Conservation (phyloP, 2,329 filamentous ascomycete species). For the Ceratocystis smalleyi region DNA sequence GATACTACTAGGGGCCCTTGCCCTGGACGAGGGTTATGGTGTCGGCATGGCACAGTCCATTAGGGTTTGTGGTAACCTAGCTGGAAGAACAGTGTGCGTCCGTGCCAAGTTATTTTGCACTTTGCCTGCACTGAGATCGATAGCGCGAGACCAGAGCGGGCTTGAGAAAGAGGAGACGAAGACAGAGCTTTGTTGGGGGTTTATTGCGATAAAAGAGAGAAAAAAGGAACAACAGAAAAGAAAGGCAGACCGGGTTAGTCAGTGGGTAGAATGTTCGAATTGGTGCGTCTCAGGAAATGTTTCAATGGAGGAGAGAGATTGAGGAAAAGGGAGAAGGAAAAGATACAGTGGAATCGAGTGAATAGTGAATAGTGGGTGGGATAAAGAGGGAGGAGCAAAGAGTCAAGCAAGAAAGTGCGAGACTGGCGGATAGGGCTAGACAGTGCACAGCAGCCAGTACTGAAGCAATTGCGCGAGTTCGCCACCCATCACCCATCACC, state of each 20-base stretch:
- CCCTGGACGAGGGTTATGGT: background rate
- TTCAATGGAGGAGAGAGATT: background rate
- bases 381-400: background rate
- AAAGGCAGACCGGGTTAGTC: background rate
- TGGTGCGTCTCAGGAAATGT: background rate
- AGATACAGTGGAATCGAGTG: background rate
- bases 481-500: too few relatives aligned
- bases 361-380: background rate
- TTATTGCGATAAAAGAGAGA: background rate
- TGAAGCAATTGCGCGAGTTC: too few relatives aligned
- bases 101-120: background rate
- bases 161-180: background rate
- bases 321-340: background rate
- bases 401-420: background rate
- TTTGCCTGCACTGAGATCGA: background rate
- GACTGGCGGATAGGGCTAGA: background rate
- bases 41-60: too few relatives aligned
- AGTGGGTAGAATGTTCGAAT: background rate
- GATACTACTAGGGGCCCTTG: background rate
- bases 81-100: background rate
- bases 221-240: too few relatives aligned
- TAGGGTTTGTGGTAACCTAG: background rate
- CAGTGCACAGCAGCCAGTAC: too few relatives aligned
- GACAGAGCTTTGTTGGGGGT: background rate
- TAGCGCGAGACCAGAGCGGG: conserved; percentile 1